Evolutionary conservation across 1,284 basidiomycete species (phyloP), one percentile per base, ranked within the genome.

Genomic region (Rhodotorula sp.): DNA sequence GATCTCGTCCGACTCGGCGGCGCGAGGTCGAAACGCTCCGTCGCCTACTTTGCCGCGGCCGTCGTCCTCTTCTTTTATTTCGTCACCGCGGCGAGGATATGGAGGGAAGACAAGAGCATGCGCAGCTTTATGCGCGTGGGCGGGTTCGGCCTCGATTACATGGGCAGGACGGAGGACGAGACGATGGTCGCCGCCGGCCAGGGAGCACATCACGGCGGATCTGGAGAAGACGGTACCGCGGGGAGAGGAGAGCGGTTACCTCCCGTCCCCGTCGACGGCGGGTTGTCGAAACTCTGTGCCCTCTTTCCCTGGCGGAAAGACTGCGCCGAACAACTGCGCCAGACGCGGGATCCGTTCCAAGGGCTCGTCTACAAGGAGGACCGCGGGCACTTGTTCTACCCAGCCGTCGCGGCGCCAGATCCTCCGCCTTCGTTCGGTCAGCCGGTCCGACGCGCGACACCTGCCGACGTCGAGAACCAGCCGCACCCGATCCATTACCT

Each of bases 401-500:
- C 70, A 1, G 70, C 66, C 4, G 26, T 43, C 6, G 43, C 10
- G 1, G 47, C 50, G 10, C 61, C 61, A 16, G 28, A 19, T 10
- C 62, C 19, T 19, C 61, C 49, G 7, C 60, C 55, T 2, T 47
- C 55, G 3, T 47, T 23, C 26, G 52, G 26, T 12, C 38, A 50
- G 16, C 58, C 56, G 8, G 23, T 21, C 26, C 60, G 31, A n/a
- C 64, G 26, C 14, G 38, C 62, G 52, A 48, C 60, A 26, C 43
- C 62, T n/a, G 43, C 23, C 43, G 67, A 68, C 19, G 55, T 63
- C 34, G 49, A 67, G 12, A 7, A n/a, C 15, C 73, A 74, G 57
- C 71, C 74, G 28, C 75, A 76, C 21, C 70, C 75, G 18, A 76
- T 77, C 54, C 50, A 66, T n/a, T 64, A 66, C 57, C 68, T 77